Conservation (phyloP, 208 protist species). For the Porcisia deanei region DNA sequence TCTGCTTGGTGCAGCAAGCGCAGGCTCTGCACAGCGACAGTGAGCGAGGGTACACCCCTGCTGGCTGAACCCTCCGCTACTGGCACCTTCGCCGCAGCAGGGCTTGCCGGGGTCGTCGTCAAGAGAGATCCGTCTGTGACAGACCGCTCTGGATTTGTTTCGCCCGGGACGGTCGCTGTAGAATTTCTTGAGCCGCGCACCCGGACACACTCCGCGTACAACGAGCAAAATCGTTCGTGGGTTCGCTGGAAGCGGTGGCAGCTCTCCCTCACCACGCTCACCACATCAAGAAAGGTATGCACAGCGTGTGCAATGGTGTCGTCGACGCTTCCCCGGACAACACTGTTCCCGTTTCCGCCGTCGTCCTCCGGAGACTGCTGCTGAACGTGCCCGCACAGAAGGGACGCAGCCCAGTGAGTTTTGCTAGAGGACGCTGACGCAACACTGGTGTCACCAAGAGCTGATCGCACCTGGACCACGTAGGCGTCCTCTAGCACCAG, state of each 20-base stretch:
- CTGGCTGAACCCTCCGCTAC: neutral
- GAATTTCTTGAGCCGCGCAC: neutral
- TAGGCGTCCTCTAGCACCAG: slow-evolving; percentile 61
- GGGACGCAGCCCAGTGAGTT: slow-evolving; percentile 18
- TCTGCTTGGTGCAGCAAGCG: slow-evolving; percentile 23
- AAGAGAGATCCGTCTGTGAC: neutral
- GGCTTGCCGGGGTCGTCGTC: neutral
- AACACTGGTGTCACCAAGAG: neutral
- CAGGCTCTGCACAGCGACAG: slow-evolving; percentile 16
- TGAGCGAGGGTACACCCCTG: neutral
- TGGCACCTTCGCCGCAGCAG: neutral
- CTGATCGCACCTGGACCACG: slow-evolving; percentile 5
- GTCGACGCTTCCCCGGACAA: neutral
- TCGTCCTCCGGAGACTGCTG: neutral
- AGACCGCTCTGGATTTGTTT: neutral
- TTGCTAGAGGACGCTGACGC: neutral
- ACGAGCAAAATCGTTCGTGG: slow-evolving; percentile 26
- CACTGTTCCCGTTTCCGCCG: neutral
- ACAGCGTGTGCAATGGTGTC: neutral
- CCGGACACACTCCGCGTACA: slow-evolving; percentile 14
- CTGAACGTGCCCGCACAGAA: slow-evolving; percentile 8
- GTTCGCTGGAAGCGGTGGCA: slow-evolving; percentile 46
- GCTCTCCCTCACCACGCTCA: slow-evolving; percentile 51
- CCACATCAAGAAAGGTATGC: slow-evolving; percentile 41
- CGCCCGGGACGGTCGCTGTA: neutral